These are phyloP conservation scores for Skeletonema costatum DNA, from an alignment of 108 stramenopile species.

Conservation along the genomic window DNA sequence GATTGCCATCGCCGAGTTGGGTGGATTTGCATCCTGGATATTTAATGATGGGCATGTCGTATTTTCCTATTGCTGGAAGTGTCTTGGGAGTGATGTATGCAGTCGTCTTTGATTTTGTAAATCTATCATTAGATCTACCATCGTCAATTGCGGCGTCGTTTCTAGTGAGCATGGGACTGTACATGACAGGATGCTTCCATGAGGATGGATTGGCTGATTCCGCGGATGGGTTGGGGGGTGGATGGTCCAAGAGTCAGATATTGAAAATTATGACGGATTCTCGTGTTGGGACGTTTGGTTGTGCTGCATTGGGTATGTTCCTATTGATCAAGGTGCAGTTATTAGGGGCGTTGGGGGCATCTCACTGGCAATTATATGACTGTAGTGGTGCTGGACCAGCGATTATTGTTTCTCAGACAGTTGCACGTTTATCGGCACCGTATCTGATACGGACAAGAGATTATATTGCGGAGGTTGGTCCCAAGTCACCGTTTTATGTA, in stretches of 20 bases:
- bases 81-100: conserved; percentile 56
- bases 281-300: conserved; percentile 80
- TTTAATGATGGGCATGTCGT: conserved; percentile 77
- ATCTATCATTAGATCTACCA: conserved; percentile 46
- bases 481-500: conserved; percentile 68
- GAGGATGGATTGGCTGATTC: conserved; percentile 84
- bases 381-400: conserved; percentile 41
- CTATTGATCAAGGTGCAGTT: conserved; percentile 63
- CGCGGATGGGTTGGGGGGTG: conserved; percentile 73
- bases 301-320: conserved; percentile 65
- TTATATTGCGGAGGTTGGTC: conserved; percentile 75
- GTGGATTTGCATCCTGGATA: conserved; percentile 73
- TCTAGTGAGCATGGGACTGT: conserved; percentile 34
- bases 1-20: conserved; percentile 70
- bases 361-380: conserved; percentile 30
- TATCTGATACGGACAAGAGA: conserved; percentile 62
- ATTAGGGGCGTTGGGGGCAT: conserved; percentile 48
- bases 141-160: conserved; percentile 40
- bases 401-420: conserved; percentile 60
- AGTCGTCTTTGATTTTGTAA: conserved; percentile 43
- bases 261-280: conserved; percentile 86
- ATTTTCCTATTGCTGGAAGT: conserved; percentile 66
- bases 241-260: conserved; percentile 75
- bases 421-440: conserved; percentile 66
- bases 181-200: conserved; percentile 78